phyloP scores from a whole-genome alignment of 306 rosid species.

The Malus sieversii region DNA sequence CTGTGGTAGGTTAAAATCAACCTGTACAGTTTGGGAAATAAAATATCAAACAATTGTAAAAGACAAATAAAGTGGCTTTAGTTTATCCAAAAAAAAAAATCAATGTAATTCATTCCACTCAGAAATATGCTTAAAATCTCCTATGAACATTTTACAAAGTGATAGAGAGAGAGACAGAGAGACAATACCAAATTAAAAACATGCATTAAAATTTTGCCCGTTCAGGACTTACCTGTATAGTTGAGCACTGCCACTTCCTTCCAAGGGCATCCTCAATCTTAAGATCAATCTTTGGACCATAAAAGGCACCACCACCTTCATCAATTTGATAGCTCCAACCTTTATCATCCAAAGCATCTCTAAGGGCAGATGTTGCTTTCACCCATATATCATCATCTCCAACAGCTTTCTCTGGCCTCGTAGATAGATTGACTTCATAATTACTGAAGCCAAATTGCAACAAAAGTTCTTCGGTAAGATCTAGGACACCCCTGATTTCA shows the following conservation, averaged over 20 bases:
- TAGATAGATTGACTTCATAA: constrained; percentile 89
- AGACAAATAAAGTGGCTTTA: neutral
- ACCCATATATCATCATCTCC: constrained; percentile 88
- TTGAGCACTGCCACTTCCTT: constrained; percentile 99
- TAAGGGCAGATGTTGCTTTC: constrained; percentile 79
- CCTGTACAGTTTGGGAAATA: constrained; percentile 39
- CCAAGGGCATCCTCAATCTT: constrained; percentile 99
- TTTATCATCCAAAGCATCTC: constrained; percentile 84
- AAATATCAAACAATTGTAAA: neutral
- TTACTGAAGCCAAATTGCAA: constrained; percentile 83
- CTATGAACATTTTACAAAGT: neutral
- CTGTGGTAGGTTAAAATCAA: constrained; percentile 88
- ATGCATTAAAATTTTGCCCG: neutral
- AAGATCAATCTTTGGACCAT: constrained; percentile 96
- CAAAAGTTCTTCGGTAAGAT: constrained; percentile 77
- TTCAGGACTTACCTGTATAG: constrained; percentile 70
- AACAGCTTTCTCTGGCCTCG: constrained; percentile 84
- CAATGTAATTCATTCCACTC: neutral
- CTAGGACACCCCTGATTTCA: constrained; percentile 91
- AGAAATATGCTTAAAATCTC: constrained; percentile 2
- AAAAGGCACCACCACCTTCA: constrained; percentile 98
- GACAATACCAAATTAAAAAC: neutral
- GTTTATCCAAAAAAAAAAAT: constrained; percentile 10
- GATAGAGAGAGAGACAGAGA: neutral
- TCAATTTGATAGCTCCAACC: constrained; percentile 88